A percentile compares a stretch with the other conserved stretches of the same genome.
Conservation (phyloP, 169 alveolate genomes). For the Ichthyophthirius multifiliis region DNA sequence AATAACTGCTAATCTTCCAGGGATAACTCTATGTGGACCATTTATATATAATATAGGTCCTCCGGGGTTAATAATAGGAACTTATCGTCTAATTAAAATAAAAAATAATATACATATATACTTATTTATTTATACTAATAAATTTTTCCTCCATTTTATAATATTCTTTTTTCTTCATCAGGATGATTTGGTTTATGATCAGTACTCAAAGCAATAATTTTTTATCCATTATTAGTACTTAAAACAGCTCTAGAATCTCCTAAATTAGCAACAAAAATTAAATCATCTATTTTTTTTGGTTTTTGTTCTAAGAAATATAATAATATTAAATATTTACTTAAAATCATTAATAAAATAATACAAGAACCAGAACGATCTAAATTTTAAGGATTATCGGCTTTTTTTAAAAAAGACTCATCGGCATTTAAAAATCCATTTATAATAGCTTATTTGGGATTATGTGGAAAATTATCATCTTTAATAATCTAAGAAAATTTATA, state of each 20-base stretch:
- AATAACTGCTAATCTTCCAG: constrained; percentile 82
- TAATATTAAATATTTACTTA: constrained; percentile 30
- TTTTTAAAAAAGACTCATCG: constrained; percentile 54
- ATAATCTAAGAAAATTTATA: constrained; percentile 53
- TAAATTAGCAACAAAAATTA: constrained; percentile 79
- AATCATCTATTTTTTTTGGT: constrained; percentile 12
- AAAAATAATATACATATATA: background rate
- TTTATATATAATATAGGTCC: constrained; percentile 35
- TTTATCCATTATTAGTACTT: constrained; percentile 58
- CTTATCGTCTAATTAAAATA: background rate
- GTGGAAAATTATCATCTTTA: constrained; percentile 60
- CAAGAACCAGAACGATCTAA: constrained; percentile 78
- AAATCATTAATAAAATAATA: constrained; percentile 56
- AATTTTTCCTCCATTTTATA: constrained; percentile 63
- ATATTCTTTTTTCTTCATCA: constrained; percentile 69
- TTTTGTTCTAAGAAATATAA: background rate
- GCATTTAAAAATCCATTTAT: constrained; percentile 66
- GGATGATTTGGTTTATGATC: constrained; percentile 83
- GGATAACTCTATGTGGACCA: constrained; percentile 86
- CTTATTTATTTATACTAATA: constrained; percentile 34
- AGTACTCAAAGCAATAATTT: constrained; percentile 46
- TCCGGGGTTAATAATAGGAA: background rate
- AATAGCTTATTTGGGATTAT: constrained; percentile 61
- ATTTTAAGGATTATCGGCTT: constrained; percentile 38
- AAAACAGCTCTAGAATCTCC: constrained; percentile 89